phyloP scores from a whole-genome alignment of 1,139 yeast genomes.

The Saccharomyces uvarum region DNA sequence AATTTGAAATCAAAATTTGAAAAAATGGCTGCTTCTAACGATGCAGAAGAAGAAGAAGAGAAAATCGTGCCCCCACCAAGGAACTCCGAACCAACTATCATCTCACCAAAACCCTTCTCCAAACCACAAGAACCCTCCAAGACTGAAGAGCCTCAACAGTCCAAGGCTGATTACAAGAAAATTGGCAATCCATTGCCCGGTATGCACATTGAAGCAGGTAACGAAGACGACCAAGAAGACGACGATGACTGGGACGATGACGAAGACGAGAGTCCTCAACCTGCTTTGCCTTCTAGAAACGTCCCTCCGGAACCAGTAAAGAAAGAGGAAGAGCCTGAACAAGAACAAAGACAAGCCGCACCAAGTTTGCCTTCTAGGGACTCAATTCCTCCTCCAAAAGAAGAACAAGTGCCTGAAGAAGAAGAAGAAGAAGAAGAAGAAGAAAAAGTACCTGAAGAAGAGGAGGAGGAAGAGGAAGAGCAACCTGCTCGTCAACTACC shows the following conservation, averaged over 20 bases:
- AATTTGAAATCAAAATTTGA: conserved; percentile 34
- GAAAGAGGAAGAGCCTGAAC: conserved; percentile 17
- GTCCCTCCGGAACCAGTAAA: conserved; percentile 14
- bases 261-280: conserved; percentile 26
- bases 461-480: conserved; percentile 6
- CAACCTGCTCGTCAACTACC: conserved; percentile 13
- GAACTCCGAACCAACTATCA: conserved; percentile 11
- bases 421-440: conserved; percentile 18
- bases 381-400: not conserved
- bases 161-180: conserved; percentile 11
- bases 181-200: conserved; percentile 32
- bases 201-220: conserved; percentile 26
- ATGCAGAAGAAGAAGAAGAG: conserved; percentile 9
- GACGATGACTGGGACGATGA: conserved; percentile 30
- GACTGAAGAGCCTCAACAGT: conserved; percentile 20
- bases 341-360: conserved; percentile 22
- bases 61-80: conserved; percentile 2
- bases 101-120: conserved; percentile 21
- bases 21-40: conserved; percentile 18
- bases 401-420: conserved; percentile 10
- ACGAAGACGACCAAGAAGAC: conserved; percentile 29
- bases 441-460: conserved; percentile 7
- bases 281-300: conserved; percentile 24
- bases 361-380: conserved; percentile 15
- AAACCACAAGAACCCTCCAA: conserved; percentile 22